Evolutionary conservation across 495 filamentous ascomycete species (phyloP).

Genomic region (Trypethelium eluteriae): DNA sequence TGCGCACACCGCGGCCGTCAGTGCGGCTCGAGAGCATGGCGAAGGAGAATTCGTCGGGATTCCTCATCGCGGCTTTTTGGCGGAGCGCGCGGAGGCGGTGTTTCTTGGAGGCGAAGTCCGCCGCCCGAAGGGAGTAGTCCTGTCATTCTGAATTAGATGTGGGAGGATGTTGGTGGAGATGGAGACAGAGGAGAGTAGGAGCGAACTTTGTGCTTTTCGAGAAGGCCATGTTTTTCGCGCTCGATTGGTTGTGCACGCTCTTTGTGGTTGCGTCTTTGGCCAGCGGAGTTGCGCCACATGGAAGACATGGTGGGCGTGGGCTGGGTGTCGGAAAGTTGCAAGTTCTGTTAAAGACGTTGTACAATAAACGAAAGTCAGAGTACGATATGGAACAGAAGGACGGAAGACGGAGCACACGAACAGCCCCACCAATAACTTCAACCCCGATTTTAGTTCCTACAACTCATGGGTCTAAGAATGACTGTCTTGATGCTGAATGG

Average conservation of each 20-base stretch:
- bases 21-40: conserved; percentile 69
- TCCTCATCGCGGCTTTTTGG: conserved; percentile 75
- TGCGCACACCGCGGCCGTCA: conserved; percentile 55
- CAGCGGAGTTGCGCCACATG: conserved; percentile 59
- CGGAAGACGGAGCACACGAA: too few species aligned
- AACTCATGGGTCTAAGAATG: too few species aligned
- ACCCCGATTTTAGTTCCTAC: too few species aligned
- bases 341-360: neutral
- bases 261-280: conserved; percentile 67
- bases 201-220: conserved; percentile 71
- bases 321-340: neutral
- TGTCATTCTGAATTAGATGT: neutral
- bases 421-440: too few species aligned
- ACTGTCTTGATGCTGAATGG: too few species aligned
- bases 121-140: conserved; percentile 85
- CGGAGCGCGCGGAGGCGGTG: conserved; percentile 66
- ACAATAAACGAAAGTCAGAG: too few species aligned
- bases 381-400: too few species aligned
- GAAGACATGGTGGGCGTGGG: conserved; percentile 54
- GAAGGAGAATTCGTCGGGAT: conserved; percentile 95
- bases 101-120: conserved; percentile 82
- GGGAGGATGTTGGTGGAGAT: too few species aligned
- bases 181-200: too few species aligned
- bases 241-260: conserved; percentile 82
- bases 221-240: conserved; percentile 72